Percentiles rank a stretch among this genome's conserved stretches.
These are phyloP conservation scores for Aspergillus alliaceus DNA, from an alignment of 2,329 filamentous ascomycete species.

Conservation along the genomic window DNA sequence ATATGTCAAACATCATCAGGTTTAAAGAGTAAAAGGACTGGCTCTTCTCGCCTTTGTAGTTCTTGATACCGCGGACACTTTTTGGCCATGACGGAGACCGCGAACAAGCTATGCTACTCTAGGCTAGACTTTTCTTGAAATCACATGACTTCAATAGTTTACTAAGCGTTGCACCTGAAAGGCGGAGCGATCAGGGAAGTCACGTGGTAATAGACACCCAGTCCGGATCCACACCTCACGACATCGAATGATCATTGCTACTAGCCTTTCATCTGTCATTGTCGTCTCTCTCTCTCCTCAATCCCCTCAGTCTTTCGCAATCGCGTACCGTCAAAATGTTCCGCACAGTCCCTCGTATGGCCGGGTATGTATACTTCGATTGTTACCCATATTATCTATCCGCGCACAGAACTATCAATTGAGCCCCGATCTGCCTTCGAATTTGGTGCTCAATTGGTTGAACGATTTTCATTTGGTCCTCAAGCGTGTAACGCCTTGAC, in stretches of 20 bases:
- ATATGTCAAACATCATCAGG: constrained; percentile 4
- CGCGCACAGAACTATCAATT: constrained; percentile 14
- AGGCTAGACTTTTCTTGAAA: constrained; percentile 13
- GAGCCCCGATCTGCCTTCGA: constrained; percentile 15
- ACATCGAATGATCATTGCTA: constrained; percentile 27
- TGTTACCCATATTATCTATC: not conserved
- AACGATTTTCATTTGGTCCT: constrained; percentile 10
- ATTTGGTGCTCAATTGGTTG: constrained; percentile 18
- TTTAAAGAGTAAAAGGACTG: not conserved
- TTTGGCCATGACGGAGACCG: constrained; percentile 8
- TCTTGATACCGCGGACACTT: constrained; percentile 10
- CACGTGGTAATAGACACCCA: constrained; percentile 27
- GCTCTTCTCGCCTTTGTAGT: constrained; percentile 3
- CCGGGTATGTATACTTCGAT: constrained; percentile 38
- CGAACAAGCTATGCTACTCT: constrained; percentile 5
- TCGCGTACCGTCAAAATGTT: constrained; percentile 39
- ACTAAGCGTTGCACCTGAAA: constrained; percentile 25
- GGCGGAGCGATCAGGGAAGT: constrained; percentile 33
- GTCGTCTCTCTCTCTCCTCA: constrained; percentile 24
- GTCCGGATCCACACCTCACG: constrained; percentile 27
- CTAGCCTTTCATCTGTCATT: constrained; percentile 25
- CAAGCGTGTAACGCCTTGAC: constrained; percentile 2
- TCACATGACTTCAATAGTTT: constrained; percentile 18
- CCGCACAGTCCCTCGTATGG: constrained; percentile 44
- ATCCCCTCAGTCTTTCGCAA: constrained; percentile 22